Conservation (phyloP, 2,329 filamentous ascomycete species). For the Alternaria brassicae region DNA sequence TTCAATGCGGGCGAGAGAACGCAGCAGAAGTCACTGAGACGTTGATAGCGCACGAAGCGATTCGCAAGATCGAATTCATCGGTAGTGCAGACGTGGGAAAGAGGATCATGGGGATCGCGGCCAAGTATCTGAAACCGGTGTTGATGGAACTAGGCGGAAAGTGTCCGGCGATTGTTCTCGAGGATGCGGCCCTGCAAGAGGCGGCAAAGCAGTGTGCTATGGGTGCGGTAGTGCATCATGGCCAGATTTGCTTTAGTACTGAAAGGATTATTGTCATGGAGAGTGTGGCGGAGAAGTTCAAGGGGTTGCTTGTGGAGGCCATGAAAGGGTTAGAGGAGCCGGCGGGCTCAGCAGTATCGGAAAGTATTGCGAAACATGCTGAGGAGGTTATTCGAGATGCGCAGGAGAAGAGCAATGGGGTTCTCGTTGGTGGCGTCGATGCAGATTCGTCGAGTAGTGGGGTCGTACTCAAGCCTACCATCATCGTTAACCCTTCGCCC, state of each 20-base stretch:
- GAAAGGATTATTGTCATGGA: slow-evolving; percentile 72
- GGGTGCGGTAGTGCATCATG: slow-evolving; percentile 47
- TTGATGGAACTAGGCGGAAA: slow-evolving; percentile 85
- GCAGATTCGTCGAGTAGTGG: slow-evolving; percentile 44
- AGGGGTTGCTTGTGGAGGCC: slow-evolving; percentile 51
- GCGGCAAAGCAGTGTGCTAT: slow-evolving; percentile 31
- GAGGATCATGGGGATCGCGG: slow-evolving; percentile 71
- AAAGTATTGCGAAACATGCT: slow-evolving; percentile 40
- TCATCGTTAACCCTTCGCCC: slow-evolving; percentile 68
- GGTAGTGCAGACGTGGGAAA: slow-evolving; percentile 75
- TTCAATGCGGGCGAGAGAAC: slow-evolving; percentile 65
- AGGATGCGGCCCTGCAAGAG: slow-evolving; percentile 68
- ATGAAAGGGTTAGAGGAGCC: slow-evolving; percentile 51
- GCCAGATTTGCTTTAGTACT: slow-evolving; percentile 87
- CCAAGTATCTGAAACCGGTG: slow-evolving; percentile 76
- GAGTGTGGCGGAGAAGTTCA: slow-evolving; percentile 60
- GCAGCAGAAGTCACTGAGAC: slow-evolving; percentile 71
- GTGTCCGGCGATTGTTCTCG: slow-evolving; percentile 75
- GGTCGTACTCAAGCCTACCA: slow-evolving; percentile 63
- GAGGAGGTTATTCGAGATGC: slow-evolving; percentile 51
- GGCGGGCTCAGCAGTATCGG: slow-evolving; percentile 45
- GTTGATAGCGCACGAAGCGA: slow-evolving; percentile 72
- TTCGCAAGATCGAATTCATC: slow-evolving; percentile 74
- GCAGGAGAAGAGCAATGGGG: slow-evolving; percentile 61
- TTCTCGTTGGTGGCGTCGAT: slow-evolving; percentile 56